phyloP scores from a whole-genome alignment of 495 filamentous ascomycete species.

The Ramalina intermedia region DNA sequence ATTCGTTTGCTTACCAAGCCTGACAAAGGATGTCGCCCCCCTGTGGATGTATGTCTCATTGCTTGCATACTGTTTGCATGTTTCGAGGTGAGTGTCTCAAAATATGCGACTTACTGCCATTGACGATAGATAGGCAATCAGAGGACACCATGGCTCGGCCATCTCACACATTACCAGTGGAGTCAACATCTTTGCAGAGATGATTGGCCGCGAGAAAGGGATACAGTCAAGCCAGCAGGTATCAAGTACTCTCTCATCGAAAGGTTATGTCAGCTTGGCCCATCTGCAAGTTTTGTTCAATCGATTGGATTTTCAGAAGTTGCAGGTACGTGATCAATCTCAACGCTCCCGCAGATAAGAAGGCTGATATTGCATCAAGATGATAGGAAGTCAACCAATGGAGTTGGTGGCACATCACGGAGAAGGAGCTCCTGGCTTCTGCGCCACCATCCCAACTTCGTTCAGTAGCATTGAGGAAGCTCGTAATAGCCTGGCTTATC shows the following conservation, averaged over 20 bases:
- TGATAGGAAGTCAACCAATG: slow-evolving; percentile 8
- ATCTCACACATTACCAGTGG: slow-evolving; percentile 22
- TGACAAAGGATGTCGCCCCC: not conserved
- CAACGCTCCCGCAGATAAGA: not conserved
- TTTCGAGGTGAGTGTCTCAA: slow-evolving; percentile 34
- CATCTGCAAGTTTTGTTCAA: slow-evolving; percentile 12
- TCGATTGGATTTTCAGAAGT: slow-evolving; percentile 6
- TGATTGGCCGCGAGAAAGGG: not conserved
- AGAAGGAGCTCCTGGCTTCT: slow-evolving; percentile 3
- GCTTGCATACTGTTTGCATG: slow-evolving; percentile 42
- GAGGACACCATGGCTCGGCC: slow-evolving; percentile 22
- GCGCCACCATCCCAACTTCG: slow-evolving; percentile 2
- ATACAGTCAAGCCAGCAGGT: not conserved
- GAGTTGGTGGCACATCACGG: not conserved
- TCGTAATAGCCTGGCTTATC: slow-evolving; percentile 11
- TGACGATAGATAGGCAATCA: slow-evolving; percentile 15
- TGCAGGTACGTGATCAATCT: slow-evolving; percentile 2
- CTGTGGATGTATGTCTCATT: slow-evolving; percentile 30
- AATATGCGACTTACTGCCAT: slow-evolving; percentile 8
- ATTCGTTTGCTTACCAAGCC: slow-evolving; percentile 25
- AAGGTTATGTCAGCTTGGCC: slow-evolving; percentile 1
- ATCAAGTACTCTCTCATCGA: not conserved
- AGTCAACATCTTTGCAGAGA: slow-evolving; percentile 19
- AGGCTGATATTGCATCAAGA: not conserved
- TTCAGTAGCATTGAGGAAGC: slow-evolving; percentile 14